Percentiles rank a stretch among this genome's conserved stretches.
Evolutionary conservation across 345 rosid genomes (phyloP).

Genomic region (Psidium friedrichsthalianum): DNA sequence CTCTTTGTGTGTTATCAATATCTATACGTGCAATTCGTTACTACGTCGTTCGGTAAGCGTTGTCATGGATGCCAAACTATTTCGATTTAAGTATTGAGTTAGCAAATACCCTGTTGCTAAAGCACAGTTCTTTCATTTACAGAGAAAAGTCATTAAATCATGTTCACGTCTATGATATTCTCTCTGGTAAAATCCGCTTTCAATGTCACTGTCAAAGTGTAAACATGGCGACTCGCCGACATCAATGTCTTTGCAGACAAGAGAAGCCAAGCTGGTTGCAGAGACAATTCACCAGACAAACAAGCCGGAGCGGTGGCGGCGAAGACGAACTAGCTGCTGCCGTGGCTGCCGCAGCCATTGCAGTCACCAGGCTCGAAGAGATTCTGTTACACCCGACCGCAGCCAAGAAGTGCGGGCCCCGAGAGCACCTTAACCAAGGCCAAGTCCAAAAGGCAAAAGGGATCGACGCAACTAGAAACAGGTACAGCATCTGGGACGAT

Average conservation of each 20-base stretch:
- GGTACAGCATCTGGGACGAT: neutral
- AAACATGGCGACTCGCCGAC: neutral
- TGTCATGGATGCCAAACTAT: neutral
- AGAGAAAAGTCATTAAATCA: neutral
- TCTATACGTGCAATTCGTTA: neutral
- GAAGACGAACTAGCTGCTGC: constrained; percentile 18
- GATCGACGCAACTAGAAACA: neutral
- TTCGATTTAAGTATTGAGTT: neutral
- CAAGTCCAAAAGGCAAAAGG: constrained; percentile 20
- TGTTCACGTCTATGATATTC: neutral
- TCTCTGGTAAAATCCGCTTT: no score
- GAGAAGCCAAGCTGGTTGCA: constrained; percentile 31
- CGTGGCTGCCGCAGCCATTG: constrained; percentile 45
- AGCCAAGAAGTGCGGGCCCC: neutral
- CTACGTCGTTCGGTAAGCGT: neutral
- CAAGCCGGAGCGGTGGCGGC: constrained; percentile 5
- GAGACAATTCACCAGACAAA: constrained; percentile 23
- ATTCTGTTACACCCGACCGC: neutral
- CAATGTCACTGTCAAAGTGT: neutral
- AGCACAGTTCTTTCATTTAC: neutral
- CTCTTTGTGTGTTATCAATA: no score
- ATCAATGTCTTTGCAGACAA: constrained; percentile 24
- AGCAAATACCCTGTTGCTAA: neutral
- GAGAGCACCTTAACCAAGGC: constrained; percentile 2
- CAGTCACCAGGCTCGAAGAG: constrained; percentile 6